Evolutionary conservation across 2,329 filamentous ascomycete species (phyloP).

Genomic region (Calonectria pseudoturangicola): DNA sequence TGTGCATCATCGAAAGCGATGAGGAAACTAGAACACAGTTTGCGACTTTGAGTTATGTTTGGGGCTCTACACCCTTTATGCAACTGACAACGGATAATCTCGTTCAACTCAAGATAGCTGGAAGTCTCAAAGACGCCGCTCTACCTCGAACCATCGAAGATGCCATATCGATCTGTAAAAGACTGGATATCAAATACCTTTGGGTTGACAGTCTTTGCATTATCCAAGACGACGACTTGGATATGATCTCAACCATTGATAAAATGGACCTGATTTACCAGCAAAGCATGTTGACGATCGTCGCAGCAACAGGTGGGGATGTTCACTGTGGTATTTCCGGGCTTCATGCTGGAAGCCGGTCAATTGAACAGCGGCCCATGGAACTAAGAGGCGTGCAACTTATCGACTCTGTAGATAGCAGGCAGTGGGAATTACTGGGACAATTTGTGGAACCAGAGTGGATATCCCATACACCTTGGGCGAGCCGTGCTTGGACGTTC

Average conservation of each 20-base stretch:
- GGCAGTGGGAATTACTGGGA: neutral
- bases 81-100: conserved; percentile 5
- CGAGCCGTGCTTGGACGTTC: conserved; percentile 35
- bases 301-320: conserved; percentile 24
- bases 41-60: conserved; percentile 21
- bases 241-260: conserved; percentile 22
- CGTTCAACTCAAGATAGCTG: neutral
- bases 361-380: conserved; percentile 14
- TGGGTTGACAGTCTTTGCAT: conserved; percentile 34
- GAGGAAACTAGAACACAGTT: neutral
- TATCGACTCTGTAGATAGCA: conserved; percentile 25
- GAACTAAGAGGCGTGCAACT: conserved; percentile 21
- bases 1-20: neutral
- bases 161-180: conserved; percentile 7
- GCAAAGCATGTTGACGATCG: conserved; percentile 18
- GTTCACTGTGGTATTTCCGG: conserved; percentile 26
- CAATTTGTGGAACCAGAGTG: conserved; percentile 23
- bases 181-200: neutral
- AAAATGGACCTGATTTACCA: conserved; percentile 33
- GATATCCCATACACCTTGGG: conserved; percentile 29
- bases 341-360: conserved; percentile 16
- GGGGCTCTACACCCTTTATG: neutral
- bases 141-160: conserved; percentile 16
- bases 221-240: conserved; percentile 25
- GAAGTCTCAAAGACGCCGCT: too few relatives aligned